Conservation (phyloP, 1,284 basidiomycete species). For the Clitocybe nebularis region DNA sequence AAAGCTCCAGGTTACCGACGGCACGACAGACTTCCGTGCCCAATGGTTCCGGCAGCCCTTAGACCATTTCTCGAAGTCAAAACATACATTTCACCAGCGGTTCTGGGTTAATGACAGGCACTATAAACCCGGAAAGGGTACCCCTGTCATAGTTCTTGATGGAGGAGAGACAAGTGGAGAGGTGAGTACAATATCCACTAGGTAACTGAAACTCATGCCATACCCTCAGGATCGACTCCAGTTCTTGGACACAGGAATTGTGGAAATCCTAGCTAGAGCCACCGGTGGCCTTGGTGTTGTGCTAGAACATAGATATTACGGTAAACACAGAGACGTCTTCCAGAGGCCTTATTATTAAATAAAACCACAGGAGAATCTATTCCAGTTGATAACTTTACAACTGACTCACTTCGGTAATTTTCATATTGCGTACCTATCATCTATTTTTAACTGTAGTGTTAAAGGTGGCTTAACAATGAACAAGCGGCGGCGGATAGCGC, state of each 20-base stretch:
- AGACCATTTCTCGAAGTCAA: slow-evolving; percentile 66
- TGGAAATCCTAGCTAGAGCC: slow-evolving; percentile 78
- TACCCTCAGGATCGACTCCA: slow-evolving; percentile 48
- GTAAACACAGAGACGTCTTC: too few species aligned
- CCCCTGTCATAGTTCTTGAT: slow-evolving; percentile 79
- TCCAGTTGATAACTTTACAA: slow-evolving; percentile 76
- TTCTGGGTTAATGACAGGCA: slow-evolving; percentile 90
- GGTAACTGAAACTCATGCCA: too few species aligned
- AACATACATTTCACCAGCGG: slow-evolving; percentile 63
- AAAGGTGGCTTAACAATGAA: slow-evolving; percentile 85
- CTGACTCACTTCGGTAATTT: slow-evolving; percentile 64
- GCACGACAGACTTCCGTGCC: slow-evolving; percentile 41
- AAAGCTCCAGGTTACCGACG: slow-evolving; percentile 9
- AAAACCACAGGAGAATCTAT: slow-evolving; percentile 75
- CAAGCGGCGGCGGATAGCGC: slow-evolving; percentile 93
- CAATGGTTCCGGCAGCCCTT: slow-evolving; percentile 82
- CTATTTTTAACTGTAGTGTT: too few species aligned
- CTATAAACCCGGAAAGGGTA: slow-evolving; percentile 68
- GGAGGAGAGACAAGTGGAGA: slow-evolving; percentile 83
- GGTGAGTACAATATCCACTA: slow-evolving; percentile 31
- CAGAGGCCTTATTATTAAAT: too few species aligned
- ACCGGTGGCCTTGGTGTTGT: slow-evolving; percentile 87
- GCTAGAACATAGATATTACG: slow-evolving; percentile 88
- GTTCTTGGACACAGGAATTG: slow-evolving; percentile 80
- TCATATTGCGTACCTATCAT: neutral